Evolutionary conservation across 2,329 filamentous ascomycete species (phyloP).

Genomic region (Trichoderma endophyticum): DNA sequence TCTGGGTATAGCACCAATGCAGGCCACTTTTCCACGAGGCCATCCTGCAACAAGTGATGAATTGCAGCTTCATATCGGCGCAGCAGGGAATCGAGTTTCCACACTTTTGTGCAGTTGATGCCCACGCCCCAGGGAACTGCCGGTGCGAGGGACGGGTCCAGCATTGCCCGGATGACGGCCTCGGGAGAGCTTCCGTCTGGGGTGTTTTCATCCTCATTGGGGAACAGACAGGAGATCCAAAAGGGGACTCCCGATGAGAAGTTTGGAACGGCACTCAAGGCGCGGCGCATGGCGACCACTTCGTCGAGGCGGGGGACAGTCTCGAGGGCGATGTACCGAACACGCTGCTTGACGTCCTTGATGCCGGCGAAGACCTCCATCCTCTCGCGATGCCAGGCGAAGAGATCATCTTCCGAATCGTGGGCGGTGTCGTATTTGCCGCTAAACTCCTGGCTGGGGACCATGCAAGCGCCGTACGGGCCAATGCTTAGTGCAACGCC

Average conservation of each 20-base stretch:
- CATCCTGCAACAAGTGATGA: constrained; percentile 33
- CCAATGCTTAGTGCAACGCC: constrained; percentile 59
- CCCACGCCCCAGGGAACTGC: constrained; percentile 59
- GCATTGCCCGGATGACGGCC: constrained; percentile 36
- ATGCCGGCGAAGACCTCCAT: constrained; percentile 48
- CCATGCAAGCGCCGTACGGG: constrained; percentile 65
- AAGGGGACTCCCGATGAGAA: constrained; percentile 37
- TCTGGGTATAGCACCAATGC: constrained; percentile 64
- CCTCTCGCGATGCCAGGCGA: constrained; percentile 56
- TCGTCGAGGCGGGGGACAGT: constrained; percentile 63
- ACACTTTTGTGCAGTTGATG: constrained; percentile 67
- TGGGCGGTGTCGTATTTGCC: constrained; percentile 56
- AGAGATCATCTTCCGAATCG: constrained; percentile 42
- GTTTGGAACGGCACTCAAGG: constrained; percentile 31
- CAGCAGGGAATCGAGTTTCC: constrained; percentile 56
- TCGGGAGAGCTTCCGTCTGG: constrained; percentile 53
- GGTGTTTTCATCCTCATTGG: constrained; percentile 48
- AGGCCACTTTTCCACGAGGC: constrained; percentile 42
- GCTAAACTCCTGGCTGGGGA: constrained; percentile 63
- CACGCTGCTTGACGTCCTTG: constrained; percentile 35
- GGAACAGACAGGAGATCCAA: constrained; percentile 64
- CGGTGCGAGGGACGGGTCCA: constrained; percentile 28
- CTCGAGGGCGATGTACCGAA: constrained; percentile 61
- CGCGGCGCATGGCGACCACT: constrained; percentile 53
- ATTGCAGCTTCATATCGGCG: constrained; percentile 52